Evolutionary conservation across 73 alveolate genomes (phyloP), one percentile per base, ranked within the genome.

Genomic region (Paramecium sexaurelia): DNA sequence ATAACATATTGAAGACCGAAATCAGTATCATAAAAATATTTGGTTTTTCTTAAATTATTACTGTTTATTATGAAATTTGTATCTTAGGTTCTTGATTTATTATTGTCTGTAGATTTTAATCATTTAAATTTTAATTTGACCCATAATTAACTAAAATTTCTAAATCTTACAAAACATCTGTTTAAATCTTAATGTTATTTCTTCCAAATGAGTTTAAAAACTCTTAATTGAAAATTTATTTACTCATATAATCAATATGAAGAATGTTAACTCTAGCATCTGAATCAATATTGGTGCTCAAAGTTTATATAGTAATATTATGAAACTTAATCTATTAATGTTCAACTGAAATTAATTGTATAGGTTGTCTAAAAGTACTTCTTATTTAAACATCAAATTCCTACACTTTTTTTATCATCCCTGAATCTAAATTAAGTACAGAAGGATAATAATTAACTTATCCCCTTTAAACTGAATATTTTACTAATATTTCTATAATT

Each of bases 381-480:
- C 83, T 61, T 13, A 32, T 45, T 26, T 26, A 61, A 26, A 61
- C n/a, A 61, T 61, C 83, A 26, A 61, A 61, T 26, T 61, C 4
- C 9, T 61, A 9, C 1, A 61, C 45, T 11, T 61, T 61, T 26
- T 15, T 13, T 13, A 15, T 32, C 43, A 32, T 32, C 0, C 83
- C 26, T 20, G 87, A 66, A 73, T 73, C 87, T n/a, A 73, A 73
- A n/a, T 61, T 36, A 17, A 73, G 32, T 10, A 73, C 57, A 73
- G 55, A 36, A 27, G 87, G 87, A 7, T 73, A 73, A 10, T 36
- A 73, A 39, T 73, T 73, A 3, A 73, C 55, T 6, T 36, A 36
- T n/a, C 87, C 87, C 26, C 35, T 33, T 7, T 36, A 33, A 2
- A 73, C 87, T 39, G 55, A 33, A n/a, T 33, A 33, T 8, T n/a